These are phyloP conservation scores for Dictyostelium discoideum DNA, from an alignment of 78 protist genomes.

Conservation along the genomic window DNA sequence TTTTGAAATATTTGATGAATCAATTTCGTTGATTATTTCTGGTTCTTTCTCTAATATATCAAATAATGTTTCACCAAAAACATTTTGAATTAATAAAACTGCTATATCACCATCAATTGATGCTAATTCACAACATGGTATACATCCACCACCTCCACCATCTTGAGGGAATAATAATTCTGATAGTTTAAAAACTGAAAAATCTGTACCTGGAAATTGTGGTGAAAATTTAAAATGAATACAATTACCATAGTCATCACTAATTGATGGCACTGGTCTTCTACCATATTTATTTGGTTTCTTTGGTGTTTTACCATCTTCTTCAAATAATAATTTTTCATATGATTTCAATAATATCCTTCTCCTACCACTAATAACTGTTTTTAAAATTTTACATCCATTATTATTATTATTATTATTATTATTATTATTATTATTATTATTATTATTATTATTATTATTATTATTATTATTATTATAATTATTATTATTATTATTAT, in stretches of 20 bases:
- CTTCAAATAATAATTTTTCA: neutral
- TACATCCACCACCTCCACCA: neutral
- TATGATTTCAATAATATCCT: neutral
- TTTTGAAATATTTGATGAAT: neutral
- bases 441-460: no score
- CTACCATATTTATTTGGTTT: neutral
- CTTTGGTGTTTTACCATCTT: neutral
- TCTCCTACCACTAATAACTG: neutral
- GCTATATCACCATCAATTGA: neutral
- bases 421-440: no score
- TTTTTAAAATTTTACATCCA: neutral
- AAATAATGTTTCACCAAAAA: neutral
- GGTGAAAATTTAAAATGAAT: neutral
- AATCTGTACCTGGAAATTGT: neutral
- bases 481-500: no score
- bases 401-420: no score
- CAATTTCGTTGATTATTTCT: neutral
- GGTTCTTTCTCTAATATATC: neutral
- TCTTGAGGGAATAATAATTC: neutral
- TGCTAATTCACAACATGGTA: neutral
- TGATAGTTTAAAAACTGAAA: neutral
- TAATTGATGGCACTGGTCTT: neutral
- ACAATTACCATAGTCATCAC: neutral
- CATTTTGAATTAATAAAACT: neutral
- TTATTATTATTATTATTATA: no score